Evolutionary conservation across 1,284 basidiomycete species (phyloP), one percentile per base, ranked within the genome.

Genomic region (Calocybe gambosa): DNA sequence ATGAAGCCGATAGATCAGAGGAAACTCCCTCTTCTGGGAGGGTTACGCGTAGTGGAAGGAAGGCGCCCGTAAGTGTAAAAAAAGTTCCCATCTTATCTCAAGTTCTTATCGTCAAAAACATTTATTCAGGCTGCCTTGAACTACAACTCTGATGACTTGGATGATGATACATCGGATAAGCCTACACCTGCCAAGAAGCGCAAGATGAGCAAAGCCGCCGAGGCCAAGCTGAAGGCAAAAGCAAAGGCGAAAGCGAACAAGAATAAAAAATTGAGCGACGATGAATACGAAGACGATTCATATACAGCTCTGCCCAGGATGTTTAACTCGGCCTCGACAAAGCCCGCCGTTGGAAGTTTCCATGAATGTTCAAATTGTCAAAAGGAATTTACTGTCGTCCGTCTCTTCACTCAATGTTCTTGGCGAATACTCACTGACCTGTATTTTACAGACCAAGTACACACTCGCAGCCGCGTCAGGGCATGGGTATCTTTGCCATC

Each of bases 361-460:
- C 84, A 85, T 56, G 71, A 76, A 13, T 99, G 95, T 58, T 87
- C 82, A 1, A 78, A 78, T 50, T 99, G 95, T 64, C 74, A 75
- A 43, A 85, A 85, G 43, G 79, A 84, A 56, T 97, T 97, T 62
- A 93, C 92, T 15, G 87, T 95, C 56, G 90, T 96, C 68, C 50
- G 89, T 54, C 10, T 35, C 29, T 35, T 25, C 20, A 2, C 29
- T 21, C 15, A 10, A 9, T 12, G 21, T 29, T 21, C 28, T 13
- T 43, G 21, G 23, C 23, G 18, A 5, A 38, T 42, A 38, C 34
- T 51, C 6, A 50, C 43, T 31, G 34, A 8, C 10, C 43, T 2
- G 36, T 29, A 16, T 42, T 36, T 10, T 12, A 7, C 33, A 93
- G 90, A 93, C 91, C 0, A 83, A 79, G 52, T 93, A 93, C 57